Conservation (phyloP, 2,329 filamentous ascomycete genomes). For the Claviceps fusiformis region DNA sequence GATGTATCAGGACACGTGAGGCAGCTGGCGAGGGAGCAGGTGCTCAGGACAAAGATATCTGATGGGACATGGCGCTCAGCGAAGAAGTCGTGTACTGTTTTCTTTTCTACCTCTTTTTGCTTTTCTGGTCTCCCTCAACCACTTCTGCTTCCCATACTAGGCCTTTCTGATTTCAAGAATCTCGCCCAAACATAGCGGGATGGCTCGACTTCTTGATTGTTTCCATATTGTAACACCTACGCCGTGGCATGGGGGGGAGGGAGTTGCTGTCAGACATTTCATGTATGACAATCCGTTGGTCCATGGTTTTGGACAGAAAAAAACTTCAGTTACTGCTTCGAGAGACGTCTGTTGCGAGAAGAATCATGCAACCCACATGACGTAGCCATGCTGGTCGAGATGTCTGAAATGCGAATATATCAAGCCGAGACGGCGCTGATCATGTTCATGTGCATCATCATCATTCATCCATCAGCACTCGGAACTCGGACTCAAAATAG, state of each 20-base stretch:
- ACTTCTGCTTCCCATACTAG: too few species aligned
- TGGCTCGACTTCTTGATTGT: background rate
- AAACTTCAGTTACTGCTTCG: background rate
- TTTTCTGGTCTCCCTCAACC: background rate
- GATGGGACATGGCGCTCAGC: background rate
- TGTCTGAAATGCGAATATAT: background rate
- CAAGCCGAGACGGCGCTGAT: background rate
- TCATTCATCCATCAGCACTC: background rate
- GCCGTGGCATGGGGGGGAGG: background rate
- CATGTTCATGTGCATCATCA: background rate
- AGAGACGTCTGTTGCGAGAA: background rate
- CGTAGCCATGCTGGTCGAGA: background rate
- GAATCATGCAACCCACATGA: background rate
- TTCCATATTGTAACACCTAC: background rate
- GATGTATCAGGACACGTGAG: background rate
- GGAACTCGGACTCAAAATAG: background rate
- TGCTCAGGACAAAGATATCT: background rate
- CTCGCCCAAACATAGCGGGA: background rate
- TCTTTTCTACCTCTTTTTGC: background rate
- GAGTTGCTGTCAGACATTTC: background rate
- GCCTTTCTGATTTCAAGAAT: background rate
- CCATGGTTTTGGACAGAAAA: background rate
- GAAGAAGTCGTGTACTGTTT: background rate
- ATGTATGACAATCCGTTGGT: background rate
- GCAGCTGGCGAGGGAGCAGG: background rate